Percentiles rank a stretch among this genome's conserved stretches.
Conservation (phyloP, 2,329 filamentous ascomycete genomes). For the Davidsoniella neocaledoniae region DNA sequence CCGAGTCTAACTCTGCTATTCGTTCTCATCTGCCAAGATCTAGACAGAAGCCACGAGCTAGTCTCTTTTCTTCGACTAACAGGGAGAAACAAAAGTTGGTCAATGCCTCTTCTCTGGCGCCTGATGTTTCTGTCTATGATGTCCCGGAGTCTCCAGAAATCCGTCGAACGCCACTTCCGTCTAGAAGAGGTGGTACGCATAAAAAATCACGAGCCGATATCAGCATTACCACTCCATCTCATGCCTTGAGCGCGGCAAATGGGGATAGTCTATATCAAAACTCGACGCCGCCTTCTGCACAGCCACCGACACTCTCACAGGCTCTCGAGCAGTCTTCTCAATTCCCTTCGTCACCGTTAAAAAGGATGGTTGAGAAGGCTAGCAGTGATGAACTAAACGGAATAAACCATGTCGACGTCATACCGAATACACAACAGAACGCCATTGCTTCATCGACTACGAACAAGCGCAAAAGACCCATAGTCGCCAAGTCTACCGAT, state of each 20-base stretch:
- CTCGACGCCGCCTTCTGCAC: constrained; percentile 3
- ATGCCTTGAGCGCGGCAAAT: neutral
- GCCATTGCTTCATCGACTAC: neutral
- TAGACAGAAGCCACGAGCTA: constrained; percentile 7
- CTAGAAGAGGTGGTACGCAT: neutral
- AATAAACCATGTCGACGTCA: neutral
- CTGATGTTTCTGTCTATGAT: constrained; percentile 7
- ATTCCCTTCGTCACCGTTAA: neutral
- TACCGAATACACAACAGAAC: neutral
- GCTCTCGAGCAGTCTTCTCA: constrained; percentile 3
- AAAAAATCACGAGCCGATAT: neutral
- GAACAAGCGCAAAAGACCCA: neutral
- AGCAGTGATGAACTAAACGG: neutral
- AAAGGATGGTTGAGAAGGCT: neutral
- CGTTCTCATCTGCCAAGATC: neutral
- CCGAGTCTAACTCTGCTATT: neutral
- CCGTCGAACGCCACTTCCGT: too few relatives aligned
- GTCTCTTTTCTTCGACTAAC: neutral
- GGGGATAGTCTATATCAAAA: neutral
- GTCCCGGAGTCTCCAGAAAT: constrained; percentile 6
- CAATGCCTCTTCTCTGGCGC: neutral
- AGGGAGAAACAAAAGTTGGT: neutral
- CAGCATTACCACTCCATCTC: neutral
- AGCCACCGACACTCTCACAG: neutral
- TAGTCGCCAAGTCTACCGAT: neutral